These are phyloP conservation scores for Camellia oleifera DNA, from an alignment of 179 eudicot genomes.

Conservation along the genomic window DNA sequence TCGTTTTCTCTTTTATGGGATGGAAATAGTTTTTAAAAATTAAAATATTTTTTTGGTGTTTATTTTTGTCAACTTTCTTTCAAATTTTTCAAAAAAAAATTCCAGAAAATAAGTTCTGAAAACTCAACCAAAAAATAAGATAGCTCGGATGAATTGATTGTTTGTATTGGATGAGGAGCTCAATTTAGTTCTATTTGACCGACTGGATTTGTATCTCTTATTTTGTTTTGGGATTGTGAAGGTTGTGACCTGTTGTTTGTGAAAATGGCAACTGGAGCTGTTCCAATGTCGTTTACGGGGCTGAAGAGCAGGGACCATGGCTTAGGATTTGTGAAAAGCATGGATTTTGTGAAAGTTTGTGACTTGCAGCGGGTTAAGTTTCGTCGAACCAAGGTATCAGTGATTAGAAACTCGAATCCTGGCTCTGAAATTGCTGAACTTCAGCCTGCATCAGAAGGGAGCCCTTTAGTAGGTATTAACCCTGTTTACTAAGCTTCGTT, in stretches of 20 bases:
- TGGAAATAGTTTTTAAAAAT: neutral
- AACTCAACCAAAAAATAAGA: too few relatives aligned
- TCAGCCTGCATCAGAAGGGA: constrained; percentile 88
- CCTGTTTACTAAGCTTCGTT: neutral
- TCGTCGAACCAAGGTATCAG: constrained; percentile 42
- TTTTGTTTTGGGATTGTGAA: constrained; percentile 13
- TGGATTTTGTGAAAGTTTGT: constrained; percentile 62
- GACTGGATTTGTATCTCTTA: neutral
- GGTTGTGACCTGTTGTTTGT: constrained; percentile 17
- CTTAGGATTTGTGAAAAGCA: constrained; percentile 51
- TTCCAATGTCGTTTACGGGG: constrained; percentile 64
- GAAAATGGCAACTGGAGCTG: constrained; percentile 75
- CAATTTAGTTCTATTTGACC: neutral
- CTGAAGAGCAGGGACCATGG: constrained; percentile 55
- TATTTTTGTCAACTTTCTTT: too few relatives aligned
- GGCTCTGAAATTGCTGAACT: constrained; percentile 83
- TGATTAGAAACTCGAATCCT: constrained; percentile 61
- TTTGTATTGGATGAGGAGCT: neutral
- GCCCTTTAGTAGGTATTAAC: constrained; percentile 67
- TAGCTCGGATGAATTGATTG: neutral
- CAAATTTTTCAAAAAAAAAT: too few relatives aligned
- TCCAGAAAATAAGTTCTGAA: too few relatives aligned
- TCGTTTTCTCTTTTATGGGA: neutral
- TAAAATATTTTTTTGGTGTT: neutral
- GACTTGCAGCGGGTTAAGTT: constrained; percentile 48